Evolutionary conservation across 371 early-diverging fungal genomes (phyloP).

Genomic region (Mucor circinelloides): DNA sequence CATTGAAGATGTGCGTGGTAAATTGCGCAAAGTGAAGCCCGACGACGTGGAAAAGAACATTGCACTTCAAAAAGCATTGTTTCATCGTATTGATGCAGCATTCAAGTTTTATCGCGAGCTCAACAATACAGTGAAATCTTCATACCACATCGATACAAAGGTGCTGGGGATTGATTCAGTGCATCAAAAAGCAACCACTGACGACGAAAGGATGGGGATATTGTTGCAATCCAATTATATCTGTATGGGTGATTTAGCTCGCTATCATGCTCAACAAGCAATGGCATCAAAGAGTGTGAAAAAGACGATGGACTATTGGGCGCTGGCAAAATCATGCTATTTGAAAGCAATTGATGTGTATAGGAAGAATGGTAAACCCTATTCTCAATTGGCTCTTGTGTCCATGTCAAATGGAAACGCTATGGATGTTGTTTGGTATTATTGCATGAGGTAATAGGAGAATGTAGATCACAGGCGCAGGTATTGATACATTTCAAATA

Average conservation of each 20-base stretch:
- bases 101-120: slow-evolving; percentile 51
- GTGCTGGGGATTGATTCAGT: slow-evolving; percentile 43
- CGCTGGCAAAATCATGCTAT: slow-evolving; percentile 42
- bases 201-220: slow-evolving; percentile 35
- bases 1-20: slow-evolving; percentile 43
- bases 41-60: slow-evolving; percentile 2
- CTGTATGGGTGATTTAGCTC: slow-evolving; percentile 53
- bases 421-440: slow-evolving; percentile 56
- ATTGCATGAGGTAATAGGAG: slow-evolving; percentile 47
- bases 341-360: slow-evolving; percentile 45
- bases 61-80: slow-evolving; percentile 23
- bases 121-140: slow-evolving; percentile 33
- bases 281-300: slow-evolving; percentile 20
- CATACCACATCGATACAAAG: slow-evolving; percentile 38
- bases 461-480: not conserved
- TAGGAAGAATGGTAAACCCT: slow-evolving; percentile 52
- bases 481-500: slow-evolving; percentile 1
- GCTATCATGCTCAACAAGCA: slow-evolving; percentile 47
- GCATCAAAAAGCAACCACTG: slow-evolving; percentile 2
- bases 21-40: slow-evolving; percentile 39
- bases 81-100: slow-evolving; percentile 34
- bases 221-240: slow-evolving; percentile 47
- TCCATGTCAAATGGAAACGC: slow-evolving; percentile 48
- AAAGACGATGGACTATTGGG: slow-evolving; percentile 30
- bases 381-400: slow-evolving; percentile 49